These are phyloP conservation scores for Solanum paucissectum DNA, from an alignment of 257 asterid genomes.

Conservation along the genomic window DNA sequence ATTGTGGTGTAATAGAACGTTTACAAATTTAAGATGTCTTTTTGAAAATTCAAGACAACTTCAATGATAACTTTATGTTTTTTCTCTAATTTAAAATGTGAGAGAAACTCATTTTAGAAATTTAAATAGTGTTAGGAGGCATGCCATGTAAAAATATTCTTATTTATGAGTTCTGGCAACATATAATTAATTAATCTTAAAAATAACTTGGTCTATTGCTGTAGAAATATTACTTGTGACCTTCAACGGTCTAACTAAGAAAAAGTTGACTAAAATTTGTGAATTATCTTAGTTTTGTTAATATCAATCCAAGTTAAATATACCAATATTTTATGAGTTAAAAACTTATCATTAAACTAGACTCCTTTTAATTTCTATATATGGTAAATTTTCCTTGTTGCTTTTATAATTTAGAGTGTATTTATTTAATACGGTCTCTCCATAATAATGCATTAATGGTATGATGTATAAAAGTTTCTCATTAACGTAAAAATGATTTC, in stretches of 20 bases:
- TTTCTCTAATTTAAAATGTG: neutral
- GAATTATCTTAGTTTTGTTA: neutral
- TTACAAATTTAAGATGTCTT: too few species aligned
- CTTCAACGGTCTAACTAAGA: too few species aligned
- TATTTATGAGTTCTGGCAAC: neutral
- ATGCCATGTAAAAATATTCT: neutral
- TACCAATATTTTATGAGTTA: neutral
- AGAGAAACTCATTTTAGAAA: neutral
- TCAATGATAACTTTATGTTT: too few species aligned
- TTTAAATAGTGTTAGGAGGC: neutral
- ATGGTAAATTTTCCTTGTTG: too few species aligned
- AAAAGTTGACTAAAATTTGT: neutral
- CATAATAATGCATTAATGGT: too few species aligned
- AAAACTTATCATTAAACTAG: too few species aligned
- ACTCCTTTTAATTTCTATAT: too few species aligned
- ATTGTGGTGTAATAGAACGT: too few species aligned
- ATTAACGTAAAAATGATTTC: too few species aligned
- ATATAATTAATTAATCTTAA: neutral
- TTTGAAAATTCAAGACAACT: neutral
- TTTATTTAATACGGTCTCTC: too few species aligned
- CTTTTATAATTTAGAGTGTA: too few species aligned
- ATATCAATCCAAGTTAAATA: neutral
- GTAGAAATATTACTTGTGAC: neutral
- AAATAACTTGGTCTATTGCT: neutral
- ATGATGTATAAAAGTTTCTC: too few species aligned